phyloP scores from a whole-genome alignment of 768 basidiomycete genomes.

The Hypholoma fasciculare region DNA sequence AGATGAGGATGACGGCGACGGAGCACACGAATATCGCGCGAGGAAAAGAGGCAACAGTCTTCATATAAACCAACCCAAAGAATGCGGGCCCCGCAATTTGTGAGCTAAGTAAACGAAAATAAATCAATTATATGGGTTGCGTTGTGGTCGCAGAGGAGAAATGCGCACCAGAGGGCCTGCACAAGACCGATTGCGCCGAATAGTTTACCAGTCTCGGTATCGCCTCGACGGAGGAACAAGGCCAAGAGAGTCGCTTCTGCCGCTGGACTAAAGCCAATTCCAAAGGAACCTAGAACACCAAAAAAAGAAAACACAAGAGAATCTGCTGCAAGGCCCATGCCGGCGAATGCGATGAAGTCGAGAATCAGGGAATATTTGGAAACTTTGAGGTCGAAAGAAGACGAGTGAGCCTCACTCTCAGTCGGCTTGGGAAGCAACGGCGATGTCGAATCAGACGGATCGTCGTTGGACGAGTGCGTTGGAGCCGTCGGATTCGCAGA shows the following conservation, averaged over 20 bases:
- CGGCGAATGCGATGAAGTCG: conserved; percentile 49
- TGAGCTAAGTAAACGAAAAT: conserved; percentile 36
- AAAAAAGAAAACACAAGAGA: conserved; percentile 51
- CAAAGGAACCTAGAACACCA: conserved; percentile 51
- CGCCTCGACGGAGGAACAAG: conserved; percentile 50
- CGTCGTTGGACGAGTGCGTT: too few relatives aligned
- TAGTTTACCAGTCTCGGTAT: conserved; percentile 68
- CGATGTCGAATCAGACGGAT: conserved; percentile 17
- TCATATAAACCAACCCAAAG: conserved; percentile 69
- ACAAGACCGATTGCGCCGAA: conserved; percentile 81
- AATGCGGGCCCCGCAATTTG: conserved; percentile 70
- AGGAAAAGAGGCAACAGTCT: conserved; percentile 69
- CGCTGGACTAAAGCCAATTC: conserved; percentile 64
- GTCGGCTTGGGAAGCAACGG: background rate
- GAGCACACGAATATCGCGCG: conserved; percentile 67
- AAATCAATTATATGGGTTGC: background rate
- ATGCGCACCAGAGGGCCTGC: conserved; percentile 57
- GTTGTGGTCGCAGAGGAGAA: background rate
- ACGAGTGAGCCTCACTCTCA: conserved; percentile 18
- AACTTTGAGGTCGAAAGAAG: conserved; percentile 66
- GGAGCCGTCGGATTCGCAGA: background rate
- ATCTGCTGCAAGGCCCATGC: conserved; percentile 47
- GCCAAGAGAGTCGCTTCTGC: conserved; percentile 70
- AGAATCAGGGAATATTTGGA: conserved; percentile 60
- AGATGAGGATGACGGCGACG: conserved; percentile 33